These are phyloP conservation scores for Hawksworthiomyces lignivorus DNA, from an alignment of 2,329 filamentous ascomycete genomes.

Conservation along the genomic window DNA sequence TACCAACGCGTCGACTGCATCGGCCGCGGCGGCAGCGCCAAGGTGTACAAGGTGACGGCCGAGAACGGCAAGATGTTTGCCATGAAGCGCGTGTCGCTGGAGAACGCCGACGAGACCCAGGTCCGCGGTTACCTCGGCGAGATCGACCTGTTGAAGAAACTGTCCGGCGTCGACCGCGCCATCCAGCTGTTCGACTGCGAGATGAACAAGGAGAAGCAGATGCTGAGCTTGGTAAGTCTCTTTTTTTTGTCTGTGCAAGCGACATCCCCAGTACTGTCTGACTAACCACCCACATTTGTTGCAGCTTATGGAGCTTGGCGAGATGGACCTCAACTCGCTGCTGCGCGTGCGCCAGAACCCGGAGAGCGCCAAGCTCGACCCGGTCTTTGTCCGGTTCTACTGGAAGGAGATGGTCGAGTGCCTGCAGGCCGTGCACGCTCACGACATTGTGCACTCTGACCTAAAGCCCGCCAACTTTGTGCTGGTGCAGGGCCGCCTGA, in stretches of 20 bases:
- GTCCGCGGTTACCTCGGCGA: slow-evolving; percentile 89
- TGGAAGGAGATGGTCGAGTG: slow-evolving; percentile 99
- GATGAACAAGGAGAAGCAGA: slow-evolving; percentile 84
- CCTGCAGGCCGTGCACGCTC: slow-evolving; percentile 76
- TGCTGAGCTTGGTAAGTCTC: slow-evolving; percentile 68
- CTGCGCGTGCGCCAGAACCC: slow-evolving; percentile 65
- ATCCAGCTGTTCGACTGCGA: slow-evolving; percentile 89
- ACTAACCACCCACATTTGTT: too few species aligned
- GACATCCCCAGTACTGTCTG: too few species aligned
- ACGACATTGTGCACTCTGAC: slow-evolving; percentile 93
- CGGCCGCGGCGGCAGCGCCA: slow-evolving; percentile 84
- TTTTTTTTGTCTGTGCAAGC: not conserved
- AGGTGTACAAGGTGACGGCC: slow-evolving; percentile 93
- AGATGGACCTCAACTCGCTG: slow-evolving; percentile 84
- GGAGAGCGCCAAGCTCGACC: slow-evolving; percentile 70
- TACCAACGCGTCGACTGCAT: slow-evolving; percentile 88
- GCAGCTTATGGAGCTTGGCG: slow-evolving; percentile 93
- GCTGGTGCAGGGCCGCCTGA: slow-evolving; percentile 79
- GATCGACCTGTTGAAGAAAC: slow-evolving; percentile 78
- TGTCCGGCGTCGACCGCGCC: slow-evolving; percentile 80
- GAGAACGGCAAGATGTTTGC: slow-evolving; percentile 96
- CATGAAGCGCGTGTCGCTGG: slow-evolving; percentile 83
- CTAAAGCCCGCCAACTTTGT: slow-evolving; percentile 97
- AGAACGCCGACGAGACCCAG: slow-evolving; percentile 77
- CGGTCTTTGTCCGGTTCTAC: slow-evolving; percentile 90